phyloP scores from a whole-genome alignment of 2,329 filamentous ascomycete genomes.

The Hymenoscyphus infarciens region DNA sequence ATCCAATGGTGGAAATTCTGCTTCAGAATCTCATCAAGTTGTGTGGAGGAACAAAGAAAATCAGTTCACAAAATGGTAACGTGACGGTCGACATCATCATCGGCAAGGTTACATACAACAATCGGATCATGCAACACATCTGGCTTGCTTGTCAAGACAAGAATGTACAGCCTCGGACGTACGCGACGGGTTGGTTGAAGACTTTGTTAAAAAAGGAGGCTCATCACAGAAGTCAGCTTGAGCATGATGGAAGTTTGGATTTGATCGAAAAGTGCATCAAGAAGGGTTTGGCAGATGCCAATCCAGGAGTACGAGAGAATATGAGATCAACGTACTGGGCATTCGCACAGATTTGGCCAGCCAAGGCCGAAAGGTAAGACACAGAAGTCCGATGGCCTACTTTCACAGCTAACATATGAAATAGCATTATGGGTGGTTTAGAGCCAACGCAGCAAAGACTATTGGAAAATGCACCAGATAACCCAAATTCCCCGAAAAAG shows the following conservation, averaged over 20 bases:
- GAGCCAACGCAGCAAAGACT: slow-evolving; percentile 76
- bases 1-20: slow-evolving; percentile 84
- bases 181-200: slow-evolving; percentile 77
- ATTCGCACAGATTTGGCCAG: slow-evolving; percentile 74
- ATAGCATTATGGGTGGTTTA: slow-evolving; percentile 71
- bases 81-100: slow-evolving; percentile 77
- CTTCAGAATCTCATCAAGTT: slow-evolving; percentile 89
- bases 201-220: slow-evolving; percentile 75
- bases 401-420: slow-evolving; percentile 21
- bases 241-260: slow-evolving; percentile 80
- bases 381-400: background rate
- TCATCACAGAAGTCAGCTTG: slow-evolving; percentile 75
- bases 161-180: slow-evolving; percentile 81
- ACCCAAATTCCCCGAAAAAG: slow-evolving; percentile 67
- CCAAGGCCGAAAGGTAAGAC: slow-evolving; percentile 68
- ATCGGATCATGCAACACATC: slow-evolving; percentile 81
- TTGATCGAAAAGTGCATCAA: slow-evolving; percentile 83
- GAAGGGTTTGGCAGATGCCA: slow-evolving; percentile 83
- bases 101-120: slow-evolving; percentile 72
- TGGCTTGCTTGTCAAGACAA: slow-evolving; percentile 84
- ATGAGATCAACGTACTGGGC: slow-evolving; percentile 85
- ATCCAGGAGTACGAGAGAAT: slow-evolving; percentile 83
- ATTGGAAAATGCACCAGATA: slow-evolving; percentile 78
- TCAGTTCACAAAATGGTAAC: slow-evolving; percentile 81
- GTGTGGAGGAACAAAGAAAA: slow-evolving; percentile 87